Evolutionary conservation across 2,329 filamentous ascomycete genomes (phyloP).

Genomic region (Stagonosporopsis tanaceti): DNA sequence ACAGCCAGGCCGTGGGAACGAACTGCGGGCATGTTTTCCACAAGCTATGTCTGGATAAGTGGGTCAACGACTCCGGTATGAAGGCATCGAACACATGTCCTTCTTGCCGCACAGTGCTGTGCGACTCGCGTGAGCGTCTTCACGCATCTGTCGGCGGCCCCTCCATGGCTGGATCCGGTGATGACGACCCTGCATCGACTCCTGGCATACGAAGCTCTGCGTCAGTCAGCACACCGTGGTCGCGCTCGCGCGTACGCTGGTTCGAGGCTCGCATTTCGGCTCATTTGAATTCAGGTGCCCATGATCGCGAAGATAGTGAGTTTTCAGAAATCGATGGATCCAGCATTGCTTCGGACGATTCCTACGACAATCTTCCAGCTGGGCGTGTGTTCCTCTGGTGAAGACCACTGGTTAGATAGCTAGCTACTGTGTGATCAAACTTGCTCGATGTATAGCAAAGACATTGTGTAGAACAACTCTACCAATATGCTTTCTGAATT

Average conservation of each 20-base stretch:
- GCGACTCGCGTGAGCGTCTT: slow-evolving; percentile 1
- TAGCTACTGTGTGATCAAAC: too few relatives aligned
- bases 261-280: neutral
- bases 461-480: neutral
- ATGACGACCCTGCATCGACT: neutral
- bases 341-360: neutral
- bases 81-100: slow-evolving; percentile 14
- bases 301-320: neutral
- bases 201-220: neutral
- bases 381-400: neutral
- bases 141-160: neutral
- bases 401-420: neutral
- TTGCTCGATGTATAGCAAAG: too few relatives aligned
- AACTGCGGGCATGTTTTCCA: slow-evolving; percentile 15
- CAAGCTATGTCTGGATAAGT: slow-evolving; percentile 2
- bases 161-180: neutral
- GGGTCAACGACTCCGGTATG: slow-evolving; percentile 18
- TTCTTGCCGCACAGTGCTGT: slow-evolving; percentile 15
- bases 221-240: neutral
- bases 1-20: slow-evolving; percentile 1
- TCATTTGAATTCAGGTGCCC: neutral
- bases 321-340: neutral
- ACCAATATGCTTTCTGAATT: neutral
- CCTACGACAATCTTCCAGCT: neutral
- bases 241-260: neutral